Conservation (phyloP, 1,284 basidiomycete genomes). For the Moniliophthora roreri region DNA sequence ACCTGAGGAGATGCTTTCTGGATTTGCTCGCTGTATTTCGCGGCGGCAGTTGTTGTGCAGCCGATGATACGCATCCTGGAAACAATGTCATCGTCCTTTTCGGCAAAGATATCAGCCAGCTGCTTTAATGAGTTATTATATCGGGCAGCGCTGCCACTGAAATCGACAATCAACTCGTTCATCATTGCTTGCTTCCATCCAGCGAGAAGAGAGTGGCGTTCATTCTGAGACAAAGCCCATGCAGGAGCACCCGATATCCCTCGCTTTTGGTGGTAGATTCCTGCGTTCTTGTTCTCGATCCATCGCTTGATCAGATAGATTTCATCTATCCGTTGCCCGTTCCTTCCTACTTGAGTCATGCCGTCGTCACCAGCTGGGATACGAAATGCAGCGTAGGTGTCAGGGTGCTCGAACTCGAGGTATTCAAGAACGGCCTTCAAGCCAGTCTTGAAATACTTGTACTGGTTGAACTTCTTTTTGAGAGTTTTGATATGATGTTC, state of each 20-base stretch:
- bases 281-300: constrained; percentile 41
- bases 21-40: constrained; percentile 52
- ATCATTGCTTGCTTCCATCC: constrained; percentile 45
- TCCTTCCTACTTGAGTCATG: constrained; percentile 39
- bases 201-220: constrained; percentile 30
- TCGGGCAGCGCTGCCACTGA: constrained; percentile 35
- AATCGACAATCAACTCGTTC: constrained; percentile 31
- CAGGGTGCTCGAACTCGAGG: constrained; percentile 45
- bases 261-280: constrained; percentile 31
- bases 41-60: constrained; percentile 68
- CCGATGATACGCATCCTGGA: constrained; percentile 57
- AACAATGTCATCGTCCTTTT: constrained; percentile 37
- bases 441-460: constrained; percentile 23
- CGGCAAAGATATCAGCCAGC: constrained; percentile 35
- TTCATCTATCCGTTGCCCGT: constrained; percentile 31
- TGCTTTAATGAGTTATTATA: constrained; percentile 43
- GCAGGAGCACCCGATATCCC: constrained; percentile 24
- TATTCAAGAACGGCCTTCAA: constrained; percentile 35
- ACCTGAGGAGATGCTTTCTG: constrained; percentile 46
- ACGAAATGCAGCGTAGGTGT: constrained; percentile 46
- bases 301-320: constrained; percentile 50
- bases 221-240: constrained; percentile 42
- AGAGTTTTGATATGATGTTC: constrained; percentile 25
- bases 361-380: constrained; percentile 42
- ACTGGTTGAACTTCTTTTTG: constrained; percentile 30